Evolutionary conservation across 2,329 filamentous ascomycete genomes (phyloP), one percentile per base, ranked within the genome.

Genomic region (Scopulariopsis brevicaulis): DNA sequence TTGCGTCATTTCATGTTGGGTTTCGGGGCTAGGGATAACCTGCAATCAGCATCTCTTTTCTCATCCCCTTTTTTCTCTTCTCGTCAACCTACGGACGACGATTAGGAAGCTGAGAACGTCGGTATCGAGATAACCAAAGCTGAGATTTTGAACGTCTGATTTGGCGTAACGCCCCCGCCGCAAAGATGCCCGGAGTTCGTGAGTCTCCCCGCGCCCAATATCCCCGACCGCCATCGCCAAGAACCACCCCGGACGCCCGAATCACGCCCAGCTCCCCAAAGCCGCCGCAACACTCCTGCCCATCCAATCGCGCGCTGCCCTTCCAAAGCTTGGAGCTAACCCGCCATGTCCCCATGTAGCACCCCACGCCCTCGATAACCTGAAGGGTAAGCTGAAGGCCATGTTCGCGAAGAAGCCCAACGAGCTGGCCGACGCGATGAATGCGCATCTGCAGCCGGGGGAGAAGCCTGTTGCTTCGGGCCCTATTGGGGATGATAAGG

Each of bases 311-410:
- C 14, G n/a, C n/a, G 53, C 15, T 24, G 25, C 1, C 3, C 15
- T 14, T 40, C 15, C 37, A 56, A 10, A 52, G 12, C n/a, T 25
- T 6, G 24, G 15, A 25, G 54, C 46, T 51, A 51, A 55, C 24
- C 52, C 24, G 11, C 34, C 24, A 50, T 60, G 63, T 46, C 46
- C 51, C 6, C 15, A 24, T 28, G 35, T 62, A 82, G 79, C 79
- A 58, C 68, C 73, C 55, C 70, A 74, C 62, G 76, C 78, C 37
- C 70, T 82, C 60, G 76, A 77, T 66, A 81, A 81, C 70, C 63
- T 82, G 63, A 80, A 78, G 76, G 72, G 69, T 66, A 82, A 80
- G 76, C 66, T 83, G 66, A 78, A 77, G 74, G 70, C 71, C 62
- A 69, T 73, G 68, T 78, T 80, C 72, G 78, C 76, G 70, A 78